Base-by-base conservation (phyloP, 2,329 filamentous ascomycete species). In the Botrytis paeoniae region DNA sequence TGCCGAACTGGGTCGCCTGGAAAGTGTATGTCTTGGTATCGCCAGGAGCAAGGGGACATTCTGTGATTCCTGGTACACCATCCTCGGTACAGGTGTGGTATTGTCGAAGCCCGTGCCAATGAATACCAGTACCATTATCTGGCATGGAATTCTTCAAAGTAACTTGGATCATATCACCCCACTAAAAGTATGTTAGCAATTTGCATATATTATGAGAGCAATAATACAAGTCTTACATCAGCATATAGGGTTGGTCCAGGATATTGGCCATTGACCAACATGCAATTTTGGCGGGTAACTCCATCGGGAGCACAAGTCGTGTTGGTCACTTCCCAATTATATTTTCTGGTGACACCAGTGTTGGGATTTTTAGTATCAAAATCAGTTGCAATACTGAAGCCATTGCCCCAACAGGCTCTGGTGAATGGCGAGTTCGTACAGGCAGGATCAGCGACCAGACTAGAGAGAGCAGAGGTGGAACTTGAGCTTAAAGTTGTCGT, bases 41-140 rank as follows among this genome's bases (percentile, higher is more conserved):
- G 18, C 86, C 87, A 0, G 90, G 89, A 4, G 89, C 82, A 73
- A 75, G 65, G n/a, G 75, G 75, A 51, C 75, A 76, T 62, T 76
- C 71, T 2, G 75, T 75, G 20, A 75, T 71, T n/a, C 85, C 83
- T 37, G 80, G 81, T 1, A 82, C 81, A 22, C 84, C 84, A 74
- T 85, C 84, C 76, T 81, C 80, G 45, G 83, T 77, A 48, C 81
- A 82, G 8, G 80, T 79, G 54, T 82, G 78, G 14, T 83, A 77
- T 73, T 84, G 83, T 22, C 83, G 78, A n/a, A 86, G 75, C 20
- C 85, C 85, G 74, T 87, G 85, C 83, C 83, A 87, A 75, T 86
- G 85, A 3, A 76, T 74, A n/a, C 70, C 63, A 9, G 75, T 75
- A 18, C 75, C 73, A n/a, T 86, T 85, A 43, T 82, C 77, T 25